phyloP scores from a whole-genome alignment of 345 rosid species.

The Schrenkiella parvula region DNA sequence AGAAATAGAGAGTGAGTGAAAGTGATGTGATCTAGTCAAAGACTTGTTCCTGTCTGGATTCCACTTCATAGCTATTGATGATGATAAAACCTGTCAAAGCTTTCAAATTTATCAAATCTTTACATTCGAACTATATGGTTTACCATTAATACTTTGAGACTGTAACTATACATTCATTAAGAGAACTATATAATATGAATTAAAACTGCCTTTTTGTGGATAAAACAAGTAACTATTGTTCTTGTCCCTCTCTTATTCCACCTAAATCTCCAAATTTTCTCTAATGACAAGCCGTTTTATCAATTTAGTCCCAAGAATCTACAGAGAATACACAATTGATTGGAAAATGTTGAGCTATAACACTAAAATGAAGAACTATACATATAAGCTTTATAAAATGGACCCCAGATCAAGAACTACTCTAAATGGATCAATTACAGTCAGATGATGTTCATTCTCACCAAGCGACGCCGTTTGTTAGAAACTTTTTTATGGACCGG shows the following conservation, averaged over 20 bases:
- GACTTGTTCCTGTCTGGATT: constrained; percentile 16
- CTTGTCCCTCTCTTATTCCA: not conserved
- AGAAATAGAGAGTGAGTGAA: not conserved
- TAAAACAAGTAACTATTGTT: not conserved
- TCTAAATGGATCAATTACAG: not conserved
- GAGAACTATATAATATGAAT: not conserved
- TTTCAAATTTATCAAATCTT: constrained; percentile 3
- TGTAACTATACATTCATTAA: not conserved
- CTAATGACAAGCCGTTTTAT: not conserved
- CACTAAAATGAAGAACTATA: not conserved
- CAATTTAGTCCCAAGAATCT: not conserved
- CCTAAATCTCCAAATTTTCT: not conserved
- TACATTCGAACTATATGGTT: constrained; percentile 10
- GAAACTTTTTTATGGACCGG: not conserved
- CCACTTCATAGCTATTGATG: constrained; percentile 28
- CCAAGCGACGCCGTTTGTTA: not conserved
- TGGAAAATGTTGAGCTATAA: not conserved
- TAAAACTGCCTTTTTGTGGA: not conserved
- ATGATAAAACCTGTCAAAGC: constrained; percentile 4
- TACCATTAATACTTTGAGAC: not conserved
- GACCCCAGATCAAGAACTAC: not conserved
- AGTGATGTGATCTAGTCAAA: constrained; percentile 23
- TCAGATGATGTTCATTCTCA: not conserved
- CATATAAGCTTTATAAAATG: not conserved
- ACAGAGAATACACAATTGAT: not conserved